Evolutionary conservation across 192 early-diverging fungal species (phyloP).

Genomic region (Rhizophagus sp.): DNA sequence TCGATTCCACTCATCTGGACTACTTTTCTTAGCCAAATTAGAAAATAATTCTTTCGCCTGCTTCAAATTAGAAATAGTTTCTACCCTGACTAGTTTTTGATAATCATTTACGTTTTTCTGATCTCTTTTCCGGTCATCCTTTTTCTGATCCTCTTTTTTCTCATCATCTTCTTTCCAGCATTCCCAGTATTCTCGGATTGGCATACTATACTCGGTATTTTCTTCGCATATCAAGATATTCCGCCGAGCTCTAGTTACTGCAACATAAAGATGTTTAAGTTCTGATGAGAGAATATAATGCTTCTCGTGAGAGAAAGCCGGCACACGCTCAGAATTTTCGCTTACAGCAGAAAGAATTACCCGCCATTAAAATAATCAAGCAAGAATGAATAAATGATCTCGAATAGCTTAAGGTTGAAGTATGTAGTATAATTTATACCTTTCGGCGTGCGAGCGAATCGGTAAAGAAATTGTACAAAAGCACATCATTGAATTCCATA

Average conservation of each 20-base stretch:
- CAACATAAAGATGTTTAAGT: constrained; percentile 22
- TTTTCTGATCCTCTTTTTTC: too few relatives aligned
- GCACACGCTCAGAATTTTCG: background rate
- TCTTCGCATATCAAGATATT: constrained; percentile 20
- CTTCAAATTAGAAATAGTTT: too few relatives aligned
- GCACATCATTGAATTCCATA: constrained; percentile 28
- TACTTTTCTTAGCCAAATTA: constrained; percentile 7
- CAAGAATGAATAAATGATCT: background rate
- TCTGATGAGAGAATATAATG: constrained; percentile 21
- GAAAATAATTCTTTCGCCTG: too few relatives aligned
- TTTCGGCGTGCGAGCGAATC: background rate
- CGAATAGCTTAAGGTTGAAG: background rate
- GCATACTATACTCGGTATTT: background rate
- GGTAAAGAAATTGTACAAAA: constrained; percentile 29
- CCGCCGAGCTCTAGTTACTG: constrained; percentile 12
- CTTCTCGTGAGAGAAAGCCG: constrained; percentile 1
- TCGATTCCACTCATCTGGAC: constrained; percentile 7
- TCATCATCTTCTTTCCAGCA: too few relatives aligned
- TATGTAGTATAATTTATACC: background rate
- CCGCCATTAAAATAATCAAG: background rate
- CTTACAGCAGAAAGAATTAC: background rate
- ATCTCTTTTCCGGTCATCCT: too few relatives aligned
- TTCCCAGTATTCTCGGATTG: constrained; percentile 12
- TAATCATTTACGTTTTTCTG: too few relatives aligned
- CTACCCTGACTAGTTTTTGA: background rate